Evolutionary conservation across 495 filamentous ascomycete species (phyloP), one percentile per base, ranked within the genome.

Genomic region (Hypoxylon cercidicola): DNA sequence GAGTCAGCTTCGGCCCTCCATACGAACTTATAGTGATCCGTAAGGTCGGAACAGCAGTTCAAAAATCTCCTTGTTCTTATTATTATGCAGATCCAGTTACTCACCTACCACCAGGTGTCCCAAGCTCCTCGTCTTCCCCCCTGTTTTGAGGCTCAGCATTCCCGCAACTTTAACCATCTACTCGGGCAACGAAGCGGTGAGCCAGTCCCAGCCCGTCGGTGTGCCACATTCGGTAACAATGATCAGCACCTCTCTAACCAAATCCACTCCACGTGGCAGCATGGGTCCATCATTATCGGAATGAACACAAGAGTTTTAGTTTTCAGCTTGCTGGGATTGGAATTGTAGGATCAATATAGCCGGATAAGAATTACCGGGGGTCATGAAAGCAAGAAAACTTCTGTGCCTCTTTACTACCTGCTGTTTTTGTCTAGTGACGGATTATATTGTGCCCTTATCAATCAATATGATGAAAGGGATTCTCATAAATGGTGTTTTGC

Each of bases 121-220:
- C 34, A 40, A 52, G 49, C 49, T 52, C 15, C 47, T 34, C 10
- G n/a, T 18, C 30, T 19, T 50, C 3, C 13, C 30, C 47, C 25
- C 34, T 40, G 34, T 32, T 52, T 28, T 52, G 49, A 52, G 49
- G 49, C 49, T 52, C 34, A 52, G 49, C 49, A 52, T 34, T 20
- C 4, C 47, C 47, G 47, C 49, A 52, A 52, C 49, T 52, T 25
- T 52, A 52, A 39, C 49, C 34, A 19, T 8, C 21, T 8, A 35
- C 4, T 40, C 49, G 49, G 49, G 49, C 34, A 40, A 34, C 21
- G 34, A 51, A 25, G 49, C 49, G 49, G 49, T 52, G 49, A 52
- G 34, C 49, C 16, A 47, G 23, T 23, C 19, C 49, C 32, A 21
- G n/a, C 49, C 16, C 8, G 19, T 32, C 34, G 15, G 49, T 12